phyloP scores from a whole-genome alignment of 768 basidiomycete genomes.

The Pilatotrama ljubarskyi region DNA sequence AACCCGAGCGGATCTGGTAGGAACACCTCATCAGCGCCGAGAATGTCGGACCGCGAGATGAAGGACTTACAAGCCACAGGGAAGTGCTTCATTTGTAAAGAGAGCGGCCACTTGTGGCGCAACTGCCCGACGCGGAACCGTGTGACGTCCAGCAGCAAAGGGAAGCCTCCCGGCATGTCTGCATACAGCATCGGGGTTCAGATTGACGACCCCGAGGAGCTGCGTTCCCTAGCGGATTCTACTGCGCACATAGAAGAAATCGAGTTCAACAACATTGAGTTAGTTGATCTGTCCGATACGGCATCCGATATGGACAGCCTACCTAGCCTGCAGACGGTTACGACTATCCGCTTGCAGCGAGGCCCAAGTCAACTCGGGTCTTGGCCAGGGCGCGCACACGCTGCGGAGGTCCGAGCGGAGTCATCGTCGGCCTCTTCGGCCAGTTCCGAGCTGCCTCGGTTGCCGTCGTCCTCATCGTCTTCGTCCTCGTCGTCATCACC shows the following conservation, averaged over 20 bases:
- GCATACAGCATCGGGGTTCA: background rate
- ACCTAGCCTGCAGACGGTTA: too few species aligned
- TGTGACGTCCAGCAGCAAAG: slow-evolving; percentile 1
- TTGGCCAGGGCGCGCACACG: too few species aligned
- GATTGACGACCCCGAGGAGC: background rate
- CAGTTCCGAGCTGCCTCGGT: too few species aligned
- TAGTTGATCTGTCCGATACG: too few species aligned
- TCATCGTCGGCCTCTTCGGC: too few species aligned
- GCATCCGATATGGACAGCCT: too few species aligned
- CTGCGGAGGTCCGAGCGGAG: too few species aligned
- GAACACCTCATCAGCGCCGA: background rate
- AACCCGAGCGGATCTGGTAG: too few species aligned
- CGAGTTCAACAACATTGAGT: background rate
- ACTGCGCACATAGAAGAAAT: background rate
- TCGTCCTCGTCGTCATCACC: too few species aligned
- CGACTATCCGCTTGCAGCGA: too few species aligned
- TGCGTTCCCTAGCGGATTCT: background rate
- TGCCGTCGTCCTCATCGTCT: too few species aligned
- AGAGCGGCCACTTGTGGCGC: slow-evolving; percentile 11
- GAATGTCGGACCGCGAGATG: slow-evolving; percentile 1
- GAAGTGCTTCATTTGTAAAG: slow-evolving; percentile 18
- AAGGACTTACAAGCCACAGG: background rate
- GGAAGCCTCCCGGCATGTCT: slow-evolving; percentile 9
- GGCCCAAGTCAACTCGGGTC: too few species aligned
- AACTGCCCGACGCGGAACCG: slow-evolving; percentile 12